phyloP scores from a whole-genome alignment of 2,329 filamentous ascomycete species.

The Cytospora paraplurivora region DNA sequence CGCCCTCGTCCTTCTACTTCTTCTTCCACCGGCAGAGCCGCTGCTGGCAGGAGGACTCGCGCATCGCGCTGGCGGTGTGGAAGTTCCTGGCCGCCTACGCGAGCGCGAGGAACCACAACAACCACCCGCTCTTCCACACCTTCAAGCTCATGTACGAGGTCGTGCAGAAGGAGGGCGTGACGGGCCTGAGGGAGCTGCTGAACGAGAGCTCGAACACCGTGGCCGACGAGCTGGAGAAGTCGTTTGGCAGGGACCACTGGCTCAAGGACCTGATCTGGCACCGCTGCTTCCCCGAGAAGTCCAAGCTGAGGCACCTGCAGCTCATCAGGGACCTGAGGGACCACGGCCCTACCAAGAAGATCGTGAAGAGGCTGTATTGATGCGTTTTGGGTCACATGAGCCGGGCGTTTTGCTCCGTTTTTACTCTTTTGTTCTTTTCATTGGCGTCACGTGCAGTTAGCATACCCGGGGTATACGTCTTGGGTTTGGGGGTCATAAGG shows the following conservation, averaged over 20 bases:
- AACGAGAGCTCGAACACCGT: conserved; percentile 20
- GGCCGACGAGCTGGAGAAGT: conserved; percentile 22
- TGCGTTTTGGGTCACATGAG: neutral
- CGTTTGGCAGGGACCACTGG: conserved; percentile 22
- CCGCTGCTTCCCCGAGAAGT: conserved; percentile 23
- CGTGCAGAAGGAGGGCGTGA: conserved; percentile 21
- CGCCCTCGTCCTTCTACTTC: conserved; percentile 24
- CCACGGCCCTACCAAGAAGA: conserved; percentile 20
- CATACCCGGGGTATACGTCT: neutral
- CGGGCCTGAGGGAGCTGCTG: conserved; percentile 19
- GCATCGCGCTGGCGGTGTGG: conserved; percentile 23
- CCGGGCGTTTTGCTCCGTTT: neutral
- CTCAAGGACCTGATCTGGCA: conserved; percentile 24
- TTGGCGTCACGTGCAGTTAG: neutral
- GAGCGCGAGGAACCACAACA: conserved; percentile 14
- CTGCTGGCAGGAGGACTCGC: conserved; percentile 23
- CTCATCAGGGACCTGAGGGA: conserved; percentile 19
- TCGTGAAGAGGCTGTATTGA: conserved; percentile 20
- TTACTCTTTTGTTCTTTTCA: neutral
- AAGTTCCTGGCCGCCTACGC: conserved; percentile 24
- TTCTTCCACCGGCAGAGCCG: conserved; percentile 25
- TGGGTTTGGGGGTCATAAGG: neutral
- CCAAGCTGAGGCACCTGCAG: conserved; percentile 24
- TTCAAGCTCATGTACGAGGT: conserved; percentile 27
- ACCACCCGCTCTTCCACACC: conserved; percentile 25